Base-by-base conservation (phyloP, 2,329 filamentous ascomycete genomes). In the Phaeophleospora eucalypticola region DNA sequence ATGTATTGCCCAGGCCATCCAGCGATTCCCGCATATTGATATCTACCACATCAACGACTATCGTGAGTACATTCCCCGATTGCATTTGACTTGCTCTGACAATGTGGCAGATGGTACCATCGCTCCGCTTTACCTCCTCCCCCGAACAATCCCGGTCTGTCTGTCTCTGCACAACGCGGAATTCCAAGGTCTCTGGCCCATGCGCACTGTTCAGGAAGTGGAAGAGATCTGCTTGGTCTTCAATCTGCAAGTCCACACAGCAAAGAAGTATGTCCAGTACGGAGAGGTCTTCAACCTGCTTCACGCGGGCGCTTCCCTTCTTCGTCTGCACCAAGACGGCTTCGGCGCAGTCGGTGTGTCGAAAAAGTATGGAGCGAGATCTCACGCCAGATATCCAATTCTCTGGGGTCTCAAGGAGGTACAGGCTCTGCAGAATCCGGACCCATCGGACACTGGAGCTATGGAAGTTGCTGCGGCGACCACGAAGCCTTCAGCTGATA, bases 311-410 rank as follows among this genome's bases (percentile, higher is more conserved):
- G 77, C 78, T 16, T 82, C 78, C 50, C 82, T 83, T 55, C 70
- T 84, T 4, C 76, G 82, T 44, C 68, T 83, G 7, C 80, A 83
- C 53, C 81, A 84, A 58, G 76, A 80, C 55, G 82, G 82, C 1
- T 83, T 82, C 46, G 81, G 81, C 43, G 81, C 81, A n/a, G 81
- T 84, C 17, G 81, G 81, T 49, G 81, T 84, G 1, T 82, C 78
- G 1, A 80, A 78, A 50, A 84, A 84, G 60, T 84, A 84, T 53
- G 81, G 81, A 4, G 80, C 81, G 57, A 75, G 81, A 14, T 80
- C 79, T 3, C 80, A 78, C 56, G 79, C 80, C 36, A 71, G 81
- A 27, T 84, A 84, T 59, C 81, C 81, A 3, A 83, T 84, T 47
- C 83, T 84, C 65, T 84, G 82, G 81, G 78, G 79, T 33, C 63